These are phyloP conservation scores for Xenoacremonium recifei DNA, from an alignment of 2,329 filamentous ascomycete genomes.

Conservation along the genomic window DNA sequence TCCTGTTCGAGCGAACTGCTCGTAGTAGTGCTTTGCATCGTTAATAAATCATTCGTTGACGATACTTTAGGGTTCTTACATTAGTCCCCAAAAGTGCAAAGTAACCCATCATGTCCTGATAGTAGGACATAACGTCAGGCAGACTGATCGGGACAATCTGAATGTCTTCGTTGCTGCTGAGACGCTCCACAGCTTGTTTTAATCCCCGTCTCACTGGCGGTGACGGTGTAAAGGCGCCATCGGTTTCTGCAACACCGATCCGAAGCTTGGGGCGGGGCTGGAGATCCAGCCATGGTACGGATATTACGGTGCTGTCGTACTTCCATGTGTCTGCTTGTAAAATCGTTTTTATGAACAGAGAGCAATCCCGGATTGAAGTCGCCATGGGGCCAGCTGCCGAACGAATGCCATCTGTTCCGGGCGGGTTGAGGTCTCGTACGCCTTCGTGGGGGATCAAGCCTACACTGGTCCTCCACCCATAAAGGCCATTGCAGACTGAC, in stretches of 20 bases:
- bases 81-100: background rate
- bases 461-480: slow-evolving; percentile 7
- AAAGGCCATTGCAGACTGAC: slow-evolving; percentile 7
- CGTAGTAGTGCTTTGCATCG: background rate
- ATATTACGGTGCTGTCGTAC: slow-evolving; percentile 1
- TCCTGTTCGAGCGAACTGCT: slow-evolving; percentile 1
- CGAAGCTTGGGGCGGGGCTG: background rate
- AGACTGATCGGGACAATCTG: background rate
- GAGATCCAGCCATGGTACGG: background rate
- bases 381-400: slow-evolving; percentile 1
- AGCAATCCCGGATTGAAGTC: slow-evolving; percentile 1
- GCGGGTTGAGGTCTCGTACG: slow-evolving; percentile 1
- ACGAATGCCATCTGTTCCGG: slow-evolving; percentile 1
- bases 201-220: slow-evolving; percentile 1
- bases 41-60: no score
- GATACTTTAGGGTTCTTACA: no score
- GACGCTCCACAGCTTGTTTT: slow-evolving; percentile 1
- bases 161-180: background rate
- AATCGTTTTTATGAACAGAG: slow-evolving; percentile 1
- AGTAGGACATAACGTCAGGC: background rate
- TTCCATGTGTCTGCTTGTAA: background rate
- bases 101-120: background rate
- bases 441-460: slow-evolving; percentile 1
- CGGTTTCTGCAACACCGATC: background rate
- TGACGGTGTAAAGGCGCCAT: background rate